These are phyloP conservation scores for Cyphellophora attinorum DNA, from an alignment of 2,329 filamentous ascomycete species.

Conservation along the genomic window DNA sequence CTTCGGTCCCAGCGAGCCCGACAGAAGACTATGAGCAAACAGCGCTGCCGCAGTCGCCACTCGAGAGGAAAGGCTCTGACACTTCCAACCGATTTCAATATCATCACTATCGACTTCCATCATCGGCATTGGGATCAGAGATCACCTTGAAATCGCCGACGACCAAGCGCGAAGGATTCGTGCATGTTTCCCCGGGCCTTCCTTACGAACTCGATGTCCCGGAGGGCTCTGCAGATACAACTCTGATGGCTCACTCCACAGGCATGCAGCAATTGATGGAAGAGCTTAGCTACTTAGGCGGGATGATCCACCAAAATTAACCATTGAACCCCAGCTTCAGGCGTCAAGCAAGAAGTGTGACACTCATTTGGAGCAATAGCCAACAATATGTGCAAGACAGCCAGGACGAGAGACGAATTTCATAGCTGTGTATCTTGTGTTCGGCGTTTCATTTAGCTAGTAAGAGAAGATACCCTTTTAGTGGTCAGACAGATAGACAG, in stretches of 20 bases:
- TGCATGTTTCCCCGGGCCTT: not conserved
- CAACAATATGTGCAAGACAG: not conserved
- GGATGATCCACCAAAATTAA: constrained; percentile 33
- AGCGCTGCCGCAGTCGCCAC: not conserved
- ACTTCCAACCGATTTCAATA: not conserved
- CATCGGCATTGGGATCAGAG: constrained; percentile 10
- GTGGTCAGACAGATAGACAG: too few relatives aligned
- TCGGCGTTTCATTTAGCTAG: too few relatives aligned
- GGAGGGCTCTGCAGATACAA: not conserved
- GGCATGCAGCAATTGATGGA: constrained; percentile 40
- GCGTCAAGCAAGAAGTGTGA: too few relatives aligned
- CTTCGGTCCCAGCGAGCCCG: constrained; percentile 11
- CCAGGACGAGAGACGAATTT: not conserved
- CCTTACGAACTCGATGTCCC: not conserved
- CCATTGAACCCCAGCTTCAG: too few relatives aligned
- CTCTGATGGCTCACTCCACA: constrained; percentile 20
- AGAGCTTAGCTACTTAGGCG: constrained; percentile 42
- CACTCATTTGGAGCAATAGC: not conserved
- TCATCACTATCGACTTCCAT: constrained; percentile 17
- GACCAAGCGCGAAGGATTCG: not conserved
- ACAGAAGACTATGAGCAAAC: constrained; percentile 2
- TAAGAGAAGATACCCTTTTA: too few relatives aligned
- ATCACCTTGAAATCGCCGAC: constrained; percentile 10
- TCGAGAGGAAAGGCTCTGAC: not conserved
- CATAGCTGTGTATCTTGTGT: not conserved